A percentile compares a stretch with the other conserved stretches of the same genome.
Evolutionary conservation across 1,284 basidiomycete genomes (phyloP).

Genomic region (Thelephora terrestris): DNA sequence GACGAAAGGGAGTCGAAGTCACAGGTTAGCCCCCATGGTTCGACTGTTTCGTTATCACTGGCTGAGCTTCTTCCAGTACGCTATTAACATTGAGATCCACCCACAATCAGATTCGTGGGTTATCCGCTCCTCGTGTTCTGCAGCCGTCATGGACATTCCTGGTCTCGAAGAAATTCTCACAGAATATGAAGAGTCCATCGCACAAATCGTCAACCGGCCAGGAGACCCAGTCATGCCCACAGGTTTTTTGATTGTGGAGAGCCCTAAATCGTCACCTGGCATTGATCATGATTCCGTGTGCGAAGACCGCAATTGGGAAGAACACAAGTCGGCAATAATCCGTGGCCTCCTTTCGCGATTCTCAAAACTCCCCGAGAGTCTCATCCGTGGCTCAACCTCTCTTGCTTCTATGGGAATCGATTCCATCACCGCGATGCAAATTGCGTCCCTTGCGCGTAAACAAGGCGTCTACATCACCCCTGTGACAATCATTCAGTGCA

Average conservation of each 20-base stretch:
- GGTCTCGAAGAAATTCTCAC: constrained; percentile 20
- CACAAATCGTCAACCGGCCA: too few relatives aligned
- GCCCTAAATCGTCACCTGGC: too few relatives aligned
- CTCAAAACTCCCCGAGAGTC: constrained; percentile 13
- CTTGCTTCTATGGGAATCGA: constrained; percentile 38
- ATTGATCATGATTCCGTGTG: too few relatives aligned
- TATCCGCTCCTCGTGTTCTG: constrained; percentile 28
- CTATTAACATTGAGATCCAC: constrained; percentile 35
- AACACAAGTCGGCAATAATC: constrained; percentile 4
- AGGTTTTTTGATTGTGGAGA: too few relatives aligned
- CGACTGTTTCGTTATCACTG: too few relatives aligned
- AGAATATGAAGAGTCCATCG: neutral
- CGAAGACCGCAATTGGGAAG: too few relatives aligned
- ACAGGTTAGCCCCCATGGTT: constrained; percentile 23
- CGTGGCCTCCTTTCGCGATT: constrained; percentile 17
- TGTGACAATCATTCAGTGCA: constrained; percentile 32
- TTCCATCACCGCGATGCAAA: constrained; percentile 41
- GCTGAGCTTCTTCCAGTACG: constrained; percentile 26
- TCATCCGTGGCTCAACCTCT: constrained; percentile 23
- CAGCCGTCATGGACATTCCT: constrained; percentile 19
- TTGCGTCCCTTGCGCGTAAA: constrained; percentile 25
- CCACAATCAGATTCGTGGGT: constrained; percentile 24
- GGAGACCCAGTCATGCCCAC: too few relatives aligned
- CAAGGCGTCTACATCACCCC: constrained; percentile 27
- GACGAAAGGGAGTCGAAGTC: constrained; percentile 27